phyloP scores from a whole-genome alignment of 2,329 filamentous ascomycete genomes.

The Fusarium camptoceras region DNA sequence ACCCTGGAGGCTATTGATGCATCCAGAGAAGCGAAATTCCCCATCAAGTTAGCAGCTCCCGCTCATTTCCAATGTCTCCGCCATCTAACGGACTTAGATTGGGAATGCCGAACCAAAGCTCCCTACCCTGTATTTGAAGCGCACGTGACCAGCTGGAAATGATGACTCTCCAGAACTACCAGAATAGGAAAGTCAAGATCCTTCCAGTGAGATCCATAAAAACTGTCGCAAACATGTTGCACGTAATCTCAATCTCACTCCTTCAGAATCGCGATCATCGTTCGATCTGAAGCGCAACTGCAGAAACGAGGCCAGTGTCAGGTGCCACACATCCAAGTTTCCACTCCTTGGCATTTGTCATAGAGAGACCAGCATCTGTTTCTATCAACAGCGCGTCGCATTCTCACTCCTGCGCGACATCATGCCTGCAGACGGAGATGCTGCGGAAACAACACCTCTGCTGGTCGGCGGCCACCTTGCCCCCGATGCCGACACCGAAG shows the following conservation, averaged over 20 bases:
- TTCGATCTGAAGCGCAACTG: not conserved
- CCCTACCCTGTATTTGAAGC: conserved; percentile 2
- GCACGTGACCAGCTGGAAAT: conserved; percentile 7
- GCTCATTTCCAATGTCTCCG: not conserved
- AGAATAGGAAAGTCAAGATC: conserved; percentile 22
- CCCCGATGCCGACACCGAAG: conserved; percentile 42
- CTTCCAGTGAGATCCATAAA: conserved; percentile 29
- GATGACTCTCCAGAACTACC: not conserved
- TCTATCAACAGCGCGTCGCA: not conserved
- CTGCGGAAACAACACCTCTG: conserved; percentile 40
- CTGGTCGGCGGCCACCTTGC: conserved; percentile 29
- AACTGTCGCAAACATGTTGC: conserved; percentile 12
- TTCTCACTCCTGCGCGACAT: not conserved
- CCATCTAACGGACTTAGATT: not conserved
- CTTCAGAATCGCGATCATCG: not conserved
- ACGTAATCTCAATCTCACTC: conserved; percentile 5
- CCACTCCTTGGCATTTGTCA: conserved; percentile 2
- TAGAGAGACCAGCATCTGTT: not conserved
- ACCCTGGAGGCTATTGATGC: not conserved
- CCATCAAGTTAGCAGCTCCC: not conserved
- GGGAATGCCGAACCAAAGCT: not conserved
- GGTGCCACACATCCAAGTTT: not conserved
- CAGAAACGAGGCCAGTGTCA: not conserved
- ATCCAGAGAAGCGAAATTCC: not conserved
- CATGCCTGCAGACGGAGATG: conserved; percentile 32